Conservation (phyloP, 352 stramenopile species). For the Blastocystis sp. region DNA sequence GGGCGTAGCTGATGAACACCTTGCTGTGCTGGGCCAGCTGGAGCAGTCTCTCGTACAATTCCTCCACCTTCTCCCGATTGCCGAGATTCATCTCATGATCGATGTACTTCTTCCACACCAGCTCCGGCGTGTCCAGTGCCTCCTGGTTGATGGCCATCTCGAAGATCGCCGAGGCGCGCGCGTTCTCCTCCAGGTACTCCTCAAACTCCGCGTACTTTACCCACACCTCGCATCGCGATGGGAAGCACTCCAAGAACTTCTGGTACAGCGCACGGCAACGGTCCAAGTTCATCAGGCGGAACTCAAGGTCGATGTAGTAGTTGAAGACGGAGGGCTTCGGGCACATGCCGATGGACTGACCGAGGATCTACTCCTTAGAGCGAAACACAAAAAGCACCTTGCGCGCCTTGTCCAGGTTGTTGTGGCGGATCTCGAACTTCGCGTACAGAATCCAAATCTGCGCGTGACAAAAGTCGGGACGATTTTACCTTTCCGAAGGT, state of each 20-base stretch:
- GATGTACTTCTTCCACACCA: conserved; percentile 98
- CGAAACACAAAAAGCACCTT: conserved; percentile 71
- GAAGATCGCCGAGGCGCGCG: conserved; percentile 88
- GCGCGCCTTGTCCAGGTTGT: conserved; percentile 84
- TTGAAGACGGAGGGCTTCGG: conserved; percentile 86
- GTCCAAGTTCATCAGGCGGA: conserved; percentile 95
- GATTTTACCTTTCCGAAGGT: conserved; percentile 88
- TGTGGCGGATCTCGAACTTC: conserved; percentile 90
- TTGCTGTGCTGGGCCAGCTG: conserved; percentile 95
- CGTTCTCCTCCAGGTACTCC: conserved; percentile 86
- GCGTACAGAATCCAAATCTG: conserved; percentile 91
- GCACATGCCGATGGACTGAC: conserved; percentile 88
- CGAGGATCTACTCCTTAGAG: conserved; percentile 77
- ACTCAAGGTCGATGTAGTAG: conserved; percentile 89
- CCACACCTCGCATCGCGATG: conserved; percentile 70
- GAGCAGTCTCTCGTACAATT: conserved; percentile 90
- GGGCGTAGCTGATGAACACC: conserved; percentile 86
- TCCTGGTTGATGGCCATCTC: conserved; percentile 90
- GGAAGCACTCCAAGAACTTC: conserved; percentile 80
- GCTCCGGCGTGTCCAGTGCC: conserved; percentile 93
- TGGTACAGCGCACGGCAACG: conserved; percentile 79
- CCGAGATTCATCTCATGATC: conserved; percentile 91
- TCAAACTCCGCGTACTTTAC: conserved; percentile 90
- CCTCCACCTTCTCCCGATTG: conserved; percentile 78
- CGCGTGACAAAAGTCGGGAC: neutral